phyloP scores from a whole-genome alignment of 306 rosid species.

The Trifolium pratense region DNA sequence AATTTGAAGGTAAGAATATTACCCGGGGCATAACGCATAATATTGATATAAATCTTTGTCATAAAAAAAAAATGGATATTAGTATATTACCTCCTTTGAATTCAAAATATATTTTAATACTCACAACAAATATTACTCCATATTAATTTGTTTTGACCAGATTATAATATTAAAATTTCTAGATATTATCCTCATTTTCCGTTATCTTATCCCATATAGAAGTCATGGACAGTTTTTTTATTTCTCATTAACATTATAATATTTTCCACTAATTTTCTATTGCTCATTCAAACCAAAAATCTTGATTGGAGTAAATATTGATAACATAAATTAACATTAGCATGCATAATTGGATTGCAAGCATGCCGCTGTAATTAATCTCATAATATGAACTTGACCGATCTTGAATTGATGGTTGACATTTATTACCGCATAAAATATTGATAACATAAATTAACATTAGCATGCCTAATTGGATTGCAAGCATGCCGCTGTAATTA shows the following conservation, averaged over 20 bases:
- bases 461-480: no score
- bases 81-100: background rate
- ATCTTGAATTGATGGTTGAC: no score
- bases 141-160: conserved; percentile 6
- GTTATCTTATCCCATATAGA: background rate
- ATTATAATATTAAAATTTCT: conserved; percentile 7
- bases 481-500: no score
- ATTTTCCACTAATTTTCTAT: background rate
- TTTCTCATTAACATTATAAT: background rate
- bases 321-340: background rate
- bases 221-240: background rate
- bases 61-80: background rate
- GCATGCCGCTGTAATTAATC: no score
- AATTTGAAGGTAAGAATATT: background rate
- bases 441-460: no score
- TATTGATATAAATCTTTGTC: background rate
- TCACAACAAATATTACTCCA: background rate
- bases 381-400: no score
- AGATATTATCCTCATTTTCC: background rate
- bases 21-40: background rate
- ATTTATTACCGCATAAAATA: no score
- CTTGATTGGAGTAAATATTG: background rate
- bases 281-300: background rate
- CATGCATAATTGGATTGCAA: no score
- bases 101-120: background rate